Percentiles rank a stretch among this genome's conserved stretches.
These are phyloP conservation scores for Raddia guianensis DNA, from an alignment of 176 grass and related monocot genomes.

Conservation along the genomic window DNA sequence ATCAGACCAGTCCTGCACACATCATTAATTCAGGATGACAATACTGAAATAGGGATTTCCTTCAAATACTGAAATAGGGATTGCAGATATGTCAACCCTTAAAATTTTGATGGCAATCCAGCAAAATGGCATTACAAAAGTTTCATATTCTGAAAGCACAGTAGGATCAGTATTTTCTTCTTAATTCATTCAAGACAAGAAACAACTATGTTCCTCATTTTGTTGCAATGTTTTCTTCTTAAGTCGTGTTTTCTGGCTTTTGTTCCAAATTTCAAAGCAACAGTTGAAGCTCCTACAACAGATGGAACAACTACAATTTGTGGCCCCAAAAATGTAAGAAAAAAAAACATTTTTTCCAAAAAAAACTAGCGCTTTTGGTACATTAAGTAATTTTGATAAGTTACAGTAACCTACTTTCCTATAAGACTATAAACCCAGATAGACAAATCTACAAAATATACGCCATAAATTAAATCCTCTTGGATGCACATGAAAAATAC, in stretches of 20 bases:
- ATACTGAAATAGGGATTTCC: not conserved
- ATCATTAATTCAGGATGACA: not conserved
- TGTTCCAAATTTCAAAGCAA: not conserved
- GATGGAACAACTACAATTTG: not conserved
- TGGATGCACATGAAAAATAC: not conserved
- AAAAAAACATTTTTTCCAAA: not conserved
- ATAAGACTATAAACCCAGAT: not conserved
- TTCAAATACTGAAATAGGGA: not conserved
- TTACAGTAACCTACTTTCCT: not conserved
- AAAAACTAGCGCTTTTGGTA: not conserved
- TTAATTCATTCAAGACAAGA: not conserved
- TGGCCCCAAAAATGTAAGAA: not conserved
- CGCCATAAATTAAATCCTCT: not conserved
- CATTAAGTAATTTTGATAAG: not conserved
- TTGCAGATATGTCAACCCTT: not conserved
- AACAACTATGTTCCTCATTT: not conserved
- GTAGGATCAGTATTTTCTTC: not conserved
- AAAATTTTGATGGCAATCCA: not conserved
- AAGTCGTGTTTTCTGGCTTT: not conserved
- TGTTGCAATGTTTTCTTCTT: not conserved
- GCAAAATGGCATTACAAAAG: not conserved
- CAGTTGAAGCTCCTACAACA: not conserved
- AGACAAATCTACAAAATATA: not conserved
- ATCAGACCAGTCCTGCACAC: slow-evolving; percentile 85
- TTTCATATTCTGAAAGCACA: not conserved